Conservation (phyloP, 805 yeast genomes). For the Candida alai region DNA sequence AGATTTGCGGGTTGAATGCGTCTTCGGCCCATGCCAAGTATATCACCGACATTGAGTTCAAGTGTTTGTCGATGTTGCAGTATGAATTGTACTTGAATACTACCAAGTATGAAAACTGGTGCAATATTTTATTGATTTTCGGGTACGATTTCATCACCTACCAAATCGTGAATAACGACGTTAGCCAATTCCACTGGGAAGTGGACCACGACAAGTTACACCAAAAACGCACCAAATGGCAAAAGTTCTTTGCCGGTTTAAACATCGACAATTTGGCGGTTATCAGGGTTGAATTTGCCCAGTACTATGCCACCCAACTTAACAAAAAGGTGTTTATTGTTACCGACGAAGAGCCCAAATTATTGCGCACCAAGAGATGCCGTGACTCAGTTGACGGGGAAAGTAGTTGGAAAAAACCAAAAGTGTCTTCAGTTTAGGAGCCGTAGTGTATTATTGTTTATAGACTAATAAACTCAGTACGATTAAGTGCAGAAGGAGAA, state of each 20-base stretch:
- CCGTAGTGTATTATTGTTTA: neutral
- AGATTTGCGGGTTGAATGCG: conserved; percentile 55
- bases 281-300: conserved; percentile 22
- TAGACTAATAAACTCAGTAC: neutral
- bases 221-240: conserved; percentile 27
- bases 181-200: conserved; percentile 24
- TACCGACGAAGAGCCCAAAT: conserved; percentile 1
- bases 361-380: conserved; percentile 1
- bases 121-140: conserved; percentile 38
- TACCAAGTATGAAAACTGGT: conserved; percentile 45
- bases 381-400: neutral
- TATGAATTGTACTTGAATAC: conserved; percentile 55
- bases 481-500: too few relatives aligned
- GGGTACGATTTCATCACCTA: conserved; percentile 40
- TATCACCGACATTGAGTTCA: conserved; percentile 50
- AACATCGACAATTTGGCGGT: conserved; percentile 19
- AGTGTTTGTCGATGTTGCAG: conserved; percentile 49
- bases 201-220: conserved; percentile 15
- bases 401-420: neutral
- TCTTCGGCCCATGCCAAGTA: conserved; percentile 32
- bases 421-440: neutral
- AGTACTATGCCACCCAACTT: conserved; percentile 27
- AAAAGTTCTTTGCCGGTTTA: conserved; percentile 21
- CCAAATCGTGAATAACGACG: conserved; percentile 26
- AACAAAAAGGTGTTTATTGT: conserved; percentile 25